Base-by-base conservation (phyloP, 352 stramenopile genomes). In the Globisporangium nagaii region DNA sequence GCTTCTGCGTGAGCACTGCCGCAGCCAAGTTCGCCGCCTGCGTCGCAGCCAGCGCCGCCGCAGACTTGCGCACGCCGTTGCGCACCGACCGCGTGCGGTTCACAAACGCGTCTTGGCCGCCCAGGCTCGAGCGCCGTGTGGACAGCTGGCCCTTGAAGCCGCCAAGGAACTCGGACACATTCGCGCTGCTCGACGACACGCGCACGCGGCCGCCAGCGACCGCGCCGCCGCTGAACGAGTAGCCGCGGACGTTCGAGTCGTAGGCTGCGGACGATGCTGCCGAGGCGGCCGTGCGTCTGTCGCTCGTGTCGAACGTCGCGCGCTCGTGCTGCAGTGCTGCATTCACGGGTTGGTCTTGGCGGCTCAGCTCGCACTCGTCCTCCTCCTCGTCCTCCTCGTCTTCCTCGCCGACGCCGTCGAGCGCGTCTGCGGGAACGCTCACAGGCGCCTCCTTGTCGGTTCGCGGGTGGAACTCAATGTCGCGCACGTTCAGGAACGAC, bases 131-230 rank as follows among this genome's bases (percentile, higher is more conserved):
- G 49, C 73, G 68, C 8, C 66, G 56, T 11, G 31, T 37, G 32
- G 65, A 79, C 12, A 77, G 63, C 30, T 84, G 70, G 25, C 70
- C 63, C 58, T 85, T 86, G 48, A 76, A 88, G 20, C 77, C 77
- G 24, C 78, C 78, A 17, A 88, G 65, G 53, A 88, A 88, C n/a
- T 81, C 75, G 27, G 71, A 68, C 28, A 88, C 71, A 45, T 66
- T 88, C 19, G 60, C 67, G 52, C 68, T 68, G 27, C 60, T 60
- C 12, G 68, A 71, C 42, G 67, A 78, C 58, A 75, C 58, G 50
- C 69, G 60, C 46, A 73, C 60, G 36, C 59, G 70, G 25, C 67
- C 67, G 37, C 54, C 51, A n/a, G 66, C 67, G 49, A 66, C 67
- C 2, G 60, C 41, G 1, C 56, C 49, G 11, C 56, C 37, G 41